Base-by-base conservation (phyloP, 345 rosid species). In the Rhizophora apiculata region DNA sequence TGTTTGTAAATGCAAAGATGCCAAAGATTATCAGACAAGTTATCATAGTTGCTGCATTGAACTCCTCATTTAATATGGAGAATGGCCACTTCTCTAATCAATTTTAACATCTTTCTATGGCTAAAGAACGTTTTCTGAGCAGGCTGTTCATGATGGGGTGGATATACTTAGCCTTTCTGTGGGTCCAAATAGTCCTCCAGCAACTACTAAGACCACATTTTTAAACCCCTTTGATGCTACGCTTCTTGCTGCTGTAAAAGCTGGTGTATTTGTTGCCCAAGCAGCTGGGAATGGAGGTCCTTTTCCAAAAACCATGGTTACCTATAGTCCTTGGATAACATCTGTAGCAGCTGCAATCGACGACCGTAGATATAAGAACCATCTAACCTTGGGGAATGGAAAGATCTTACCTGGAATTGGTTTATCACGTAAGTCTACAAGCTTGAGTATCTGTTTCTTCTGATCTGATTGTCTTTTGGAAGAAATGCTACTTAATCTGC, bases 221-320 rank as follows among this genome's bases (percentile, higher is more conserved):
- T 81, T 92, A 55, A 95, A 95, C 76, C 99, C 99, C 49, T 95
- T 95, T 55, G 99, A 95, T 82, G 92, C 88, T 60, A 92, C 96
- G 32, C 98, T 95, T 81, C 96, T 92, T 64, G 92, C 88, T 3
- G 99, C 98, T 68, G 98, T 92, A 69, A 95, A 92, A 79, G 98
- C 98, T 71, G 99, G 97, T 80, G 92, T 92, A 53, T 95, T 95
- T 78, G 97, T 95, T 67, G 98, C 90, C 60, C 99, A 95, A 82
- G 99, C 99, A 55, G 99, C 92, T 43, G 99, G 97, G 69, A 95
- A 95, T 73, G 97, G 98, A 34, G 99, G 99, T 36, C 98, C 98
- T 78, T 95, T 92, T 72, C 96, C 98, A 3, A 92, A 90, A 86
- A 92, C 97, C 53, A 65, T 95, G 83, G 91, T 95, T 65, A 89